Evolutionary conservation across 2,329 filamentous ascomycete species (phyloP).

Genomic region (Neonectria neomacrospora): DNA sequence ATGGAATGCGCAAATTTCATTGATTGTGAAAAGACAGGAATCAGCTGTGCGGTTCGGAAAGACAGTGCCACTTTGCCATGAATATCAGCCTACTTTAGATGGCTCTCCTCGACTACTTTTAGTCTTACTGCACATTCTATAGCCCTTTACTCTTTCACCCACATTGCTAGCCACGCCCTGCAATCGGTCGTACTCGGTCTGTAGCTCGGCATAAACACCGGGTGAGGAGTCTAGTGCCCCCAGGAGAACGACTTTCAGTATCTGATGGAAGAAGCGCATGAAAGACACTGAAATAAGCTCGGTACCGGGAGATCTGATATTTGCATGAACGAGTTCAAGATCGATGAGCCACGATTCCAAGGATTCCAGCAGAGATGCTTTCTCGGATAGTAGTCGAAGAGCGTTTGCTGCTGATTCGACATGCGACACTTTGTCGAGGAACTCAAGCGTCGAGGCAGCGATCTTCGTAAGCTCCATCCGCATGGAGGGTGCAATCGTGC

Average conservation of each 20-base stretch:
- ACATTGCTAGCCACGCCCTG: conserved; percentile 46
- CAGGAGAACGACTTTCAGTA: conserved; percentile 50
- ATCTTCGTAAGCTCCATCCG: conserved; percentile 49
- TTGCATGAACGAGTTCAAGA: conserved; percentile 41
- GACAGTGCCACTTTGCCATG: not conserved
- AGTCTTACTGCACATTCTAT: conserved; percentile 33
- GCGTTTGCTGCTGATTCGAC: conserved; percentile 39
- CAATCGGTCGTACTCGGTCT: conserved; percentile 47
- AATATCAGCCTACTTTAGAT: conserved; percentile 7
- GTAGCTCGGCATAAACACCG: conserved; percentile 42
- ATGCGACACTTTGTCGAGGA: conserved; percentile 47
- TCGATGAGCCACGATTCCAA: conserved; percentile 49
- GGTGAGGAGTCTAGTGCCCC: conserved; percentile 47
- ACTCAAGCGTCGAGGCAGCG: conserved; percentile 46
- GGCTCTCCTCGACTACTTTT: not conserved
- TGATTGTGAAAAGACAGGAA: conserved; percentile 2
- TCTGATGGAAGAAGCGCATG: conserved; percentile 49
- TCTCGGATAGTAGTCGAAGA: conserved; percentile 45
- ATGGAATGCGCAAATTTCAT: too few relatives aligned
- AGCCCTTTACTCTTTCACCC: conserved; percentile 47
- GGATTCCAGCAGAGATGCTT: conserved; percentile 44
- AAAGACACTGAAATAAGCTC: conserved; percentile 50
- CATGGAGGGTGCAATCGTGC: conserved; percentile 52
- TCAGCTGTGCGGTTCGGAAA: not conserved
- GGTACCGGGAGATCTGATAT: conserved; percentile 29